Evolutionary conservation across 495 filamentous ascomycete genomes (phyloP).

Genomic region (Aspergillus bertholletiae): DNA sequence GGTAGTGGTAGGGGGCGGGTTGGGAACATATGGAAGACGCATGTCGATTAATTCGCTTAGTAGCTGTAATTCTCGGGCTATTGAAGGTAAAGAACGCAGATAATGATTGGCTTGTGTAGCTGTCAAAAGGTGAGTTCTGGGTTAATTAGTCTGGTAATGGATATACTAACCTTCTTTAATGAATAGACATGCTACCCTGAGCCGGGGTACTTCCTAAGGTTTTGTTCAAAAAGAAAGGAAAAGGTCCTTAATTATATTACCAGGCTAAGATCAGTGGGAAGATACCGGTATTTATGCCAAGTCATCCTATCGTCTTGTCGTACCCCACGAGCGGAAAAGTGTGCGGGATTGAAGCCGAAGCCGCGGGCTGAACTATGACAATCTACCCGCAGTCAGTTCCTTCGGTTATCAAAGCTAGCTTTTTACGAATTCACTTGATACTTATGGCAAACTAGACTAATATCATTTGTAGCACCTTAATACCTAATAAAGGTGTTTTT

Average conservation of each 20-base stretch:
- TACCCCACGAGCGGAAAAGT: constrained; percentile 8
- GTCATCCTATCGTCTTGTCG: background rate
- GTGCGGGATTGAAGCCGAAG: constrained; percentile 9
- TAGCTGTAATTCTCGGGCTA: background rate
- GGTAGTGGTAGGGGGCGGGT: constrained; percentile 48
- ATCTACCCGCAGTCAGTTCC: background rate
- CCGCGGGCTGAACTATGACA: background rate
- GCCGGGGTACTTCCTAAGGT: background rate
- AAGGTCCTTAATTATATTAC: background rate
- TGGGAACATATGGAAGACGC: constrained; percentile 67
- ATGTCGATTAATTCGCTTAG: constrained; percentile 40
- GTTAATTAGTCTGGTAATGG: background rate
- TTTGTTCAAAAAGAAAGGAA: background rate
- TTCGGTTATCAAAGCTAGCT: too few relatives aligned
- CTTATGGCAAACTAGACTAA: too few relatives aligned
- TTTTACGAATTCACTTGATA: too few relatives aligned
- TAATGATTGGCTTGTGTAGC: background rate
- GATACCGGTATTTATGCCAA: background rate
- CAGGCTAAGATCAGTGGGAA: background rate
- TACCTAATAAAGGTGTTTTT: too few relatives aligned
- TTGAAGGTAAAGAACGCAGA: background rate
- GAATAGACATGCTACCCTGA: background rate
- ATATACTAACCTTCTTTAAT: background rate
- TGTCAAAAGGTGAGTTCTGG: background rate
- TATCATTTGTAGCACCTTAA: too few relatives aligned